Conservation (phyloP, 768 basidiomycete genomes). For the Clathrus columnatus region DNA sequence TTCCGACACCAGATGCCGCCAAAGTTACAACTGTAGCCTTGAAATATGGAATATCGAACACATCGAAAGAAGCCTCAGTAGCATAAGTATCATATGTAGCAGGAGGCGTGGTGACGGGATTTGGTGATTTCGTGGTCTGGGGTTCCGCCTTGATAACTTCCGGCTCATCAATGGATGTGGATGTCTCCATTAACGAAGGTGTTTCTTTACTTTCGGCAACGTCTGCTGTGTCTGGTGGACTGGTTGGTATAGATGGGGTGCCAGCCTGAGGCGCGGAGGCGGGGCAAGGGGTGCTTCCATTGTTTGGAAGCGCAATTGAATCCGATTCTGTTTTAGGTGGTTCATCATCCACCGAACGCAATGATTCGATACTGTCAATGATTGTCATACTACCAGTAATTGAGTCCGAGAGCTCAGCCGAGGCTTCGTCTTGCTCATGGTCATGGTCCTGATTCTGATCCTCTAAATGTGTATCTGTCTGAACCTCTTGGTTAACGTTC, state of each 20-base stretch:
- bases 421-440: background rate
- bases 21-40: background rate
- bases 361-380: background rate
- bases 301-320: background rate
- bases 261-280: background rate
- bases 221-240: background rate
- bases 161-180: no score
- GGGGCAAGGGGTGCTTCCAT: background rate
- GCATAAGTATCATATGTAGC: background rate
- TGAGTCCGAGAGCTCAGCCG: background rate
- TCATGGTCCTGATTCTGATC: background rate
- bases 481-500: background rate
- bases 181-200: background rate
- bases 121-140: no score
- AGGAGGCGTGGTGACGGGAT: no score
- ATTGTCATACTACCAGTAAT: background rate
- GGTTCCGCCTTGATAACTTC: background rate
- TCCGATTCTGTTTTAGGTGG: background rate
- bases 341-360: background rate
- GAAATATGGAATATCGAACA: background rate
- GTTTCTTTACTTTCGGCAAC: background rate
- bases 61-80: background rate
- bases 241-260: background rate
- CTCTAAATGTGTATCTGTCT: background rate
- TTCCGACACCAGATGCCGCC: background rate